Conservation (phyloP, 345 rosid species). For the Linum usitatissimum region DNA sequence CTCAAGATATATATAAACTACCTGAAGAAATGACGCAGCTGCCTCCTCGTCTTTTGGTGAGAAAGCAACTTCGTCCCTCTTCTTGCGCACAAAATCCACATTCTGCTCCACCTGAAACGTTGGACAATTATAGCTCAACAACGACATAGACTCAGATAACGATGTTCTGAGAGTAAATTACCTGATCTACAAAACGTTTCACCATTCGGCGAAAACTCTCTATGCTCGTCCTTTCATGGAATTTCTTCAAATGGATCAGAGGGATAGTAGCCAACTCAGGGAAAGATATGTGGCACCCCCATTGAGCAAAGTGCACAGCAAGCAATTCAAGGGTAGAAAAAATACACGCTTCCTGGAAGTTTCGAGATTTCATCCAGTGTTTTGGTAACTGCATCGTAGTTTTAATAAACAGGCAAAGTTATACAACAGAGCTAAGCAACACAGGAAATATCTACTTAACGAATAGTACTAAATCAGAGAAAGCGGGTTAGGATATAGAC, state of each 20-base stretch:
- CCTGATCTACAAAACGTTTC: constrained; percentile 79
- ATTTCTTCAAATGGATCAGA: constrained; percentile 51
- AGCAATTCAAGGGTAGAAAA: constrained; percentile 59
- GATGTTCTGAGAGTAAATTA: constrained; percentile 13
- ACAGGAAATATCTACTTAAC: background rate
- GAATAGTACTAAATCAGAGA: background rate
- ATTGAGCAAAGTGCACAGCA: constrained; percentile 62
- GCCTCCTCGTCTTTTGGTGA: constrained; percentile 81
- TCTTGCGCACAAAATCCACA: constrained; percentile 55
- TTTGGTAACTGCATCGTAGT: constrained; percentile 62
- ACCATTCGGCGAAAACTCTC: constrained; percentile 51
- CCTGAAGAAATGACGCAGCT: constrained; percentile 67
- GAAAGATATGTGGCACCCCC: constrained; percentile 85
- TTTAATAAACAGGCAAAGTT: background rate
- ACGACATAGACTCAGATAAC: background rate
- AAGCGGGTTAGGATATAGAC: background rate
- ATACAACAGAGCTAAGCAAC: background rate
- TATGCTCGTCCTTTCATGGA: constrained; percentile 37
- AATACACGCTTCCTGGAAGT: constrained; percentile 67
- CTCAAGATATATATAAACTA: background rate
- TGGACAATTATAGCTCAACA: background rate
- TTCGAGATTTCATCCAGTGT: constrained; percentile 71
- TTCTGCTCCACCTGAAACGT: constrained; percentile 59
- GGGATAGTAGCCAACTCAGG: constrained; percentile 87
- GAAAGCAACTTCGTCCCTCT: constrained; percentile 74